These are phyloP conservation scores for Sedum album DNA, from an alignment of 164 flowering plant genomes.

Conservation along the genomic window DNA sequence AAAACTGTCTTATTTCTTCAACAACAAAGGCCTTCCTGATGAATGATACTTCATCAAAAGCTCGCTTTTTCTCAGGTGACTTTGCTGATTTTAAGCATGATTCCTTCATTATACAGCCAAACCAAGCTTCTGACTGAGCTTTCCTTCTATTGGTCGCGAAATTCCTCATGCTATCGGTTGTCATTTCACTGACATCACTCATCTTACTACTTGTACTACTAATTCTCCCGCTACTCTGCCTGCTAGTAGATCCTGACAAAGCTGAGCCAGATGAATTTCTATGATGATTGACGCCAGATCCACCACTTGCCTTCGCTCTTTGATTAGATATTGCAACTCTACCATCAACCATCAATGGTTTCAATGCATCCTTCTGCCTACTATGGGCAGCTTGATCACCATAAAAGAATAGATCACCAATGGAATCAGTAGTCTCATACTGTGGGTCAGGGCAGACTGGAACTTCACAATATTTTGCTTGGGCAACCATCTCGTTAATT, in stretches of 20 bases:
- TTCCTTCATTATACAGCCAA: slow-evolving; percentile 49
- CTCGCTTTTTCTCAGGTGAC: slow-evolving; percentile 35
- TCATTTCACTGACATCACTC: slow-evolving; percentile 33
- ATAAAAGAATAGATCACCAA: slow-evolving; percentile 62
- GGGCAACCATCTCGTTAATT: slow-evolving; percentile 53
- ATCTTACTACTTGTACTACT: slow-evolving; percentile 29
- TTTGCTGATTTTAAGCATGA: slow-evolving; percentile 36
- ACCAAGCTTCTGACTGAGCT: slow-evolving; percentile 41
- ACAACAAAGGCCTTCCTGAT: slow-evolving; percentile 63
- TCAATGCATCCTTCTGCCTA: slow-evolving; percentile 19
- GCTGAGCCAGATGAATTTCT: slow-evolving; percentile 18
- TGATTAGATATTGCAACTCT: slow-evolving; percentile 17
- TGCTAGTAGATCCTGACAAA: slow-evolving; percentile 26
- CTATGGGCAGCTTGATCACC: slow-evolving; percentile 21
- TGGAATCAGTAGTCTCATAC: slow-evolving; percentile 43
- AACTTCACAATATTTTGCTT: slow-evolving; percentile 23
- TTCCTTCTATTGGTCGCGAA: slow-evolving; percentile 44
- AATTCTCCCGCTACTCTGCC: slow-evolving; percentile 24
- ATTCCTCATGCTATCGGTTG: slow-evolving; percentile 27
- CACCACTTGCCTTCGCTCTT: slow-evolving; percentile 13
- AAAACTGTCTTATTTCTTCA: slow-evolving; percentile 52
- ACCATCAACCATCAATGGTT: slow-evolving; percentile 16
- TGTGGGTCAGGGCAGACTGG: slow-evolving; percentile 8
- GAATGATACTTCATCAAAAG: slow-evolving; percentile 47
- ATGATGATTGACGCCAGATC: slow-evolving; percentile 11